Conservation (phyloP, 805 yeast genomes). For the Starmerella ratchasimensis region DNA sequence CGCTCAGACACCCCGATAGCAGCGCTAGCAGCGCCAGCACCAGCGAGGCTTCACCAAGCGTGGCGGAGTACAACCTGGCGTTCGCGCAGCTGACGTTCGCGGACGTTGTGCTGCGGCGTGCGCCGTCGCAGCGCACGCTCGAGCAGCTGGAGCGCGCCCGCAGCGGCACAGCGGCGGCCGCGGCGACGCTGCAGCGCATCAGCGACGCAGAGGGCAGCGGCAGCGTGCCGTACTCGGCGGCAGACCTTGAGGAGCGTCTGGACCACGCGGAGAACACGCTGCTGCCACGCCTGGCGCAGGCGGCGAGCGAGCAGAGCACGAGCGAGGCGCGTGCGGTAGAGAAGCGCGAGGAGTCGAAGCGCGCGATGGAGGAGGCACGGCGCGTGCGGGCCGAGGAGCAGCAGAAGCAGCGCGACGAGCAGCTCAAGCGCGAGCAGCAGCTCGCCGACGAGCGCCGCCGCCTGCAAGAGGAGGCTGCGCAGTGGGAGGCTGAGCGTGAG, state of each 20-base stretch:
- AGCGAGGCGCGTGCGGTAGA: slow-evolving; percentile 44
- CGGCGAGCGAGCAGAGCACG: slow-evolving; percentile 49
- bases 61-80: slow-evolving; percentile 65
- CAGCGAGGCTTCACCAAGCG: slow-evolving; percentile 30
- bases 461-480: slow-evolving; percentile 25
- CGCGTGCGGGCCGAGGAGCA: slow-evolving; percentile 30
- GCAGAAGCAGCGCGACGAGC: slow-evolving; percentile 16
- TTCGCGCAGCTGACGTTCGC: slow-evolving; percentile 78
- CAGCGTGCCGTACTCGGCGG: slow-evolving; percentile 63
- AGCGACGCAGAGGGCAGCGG: slow-evolving; percentile 44
- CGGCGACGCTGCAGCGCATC: slow-evolving; percentile 1
- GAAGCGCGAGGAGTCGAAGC: slow-evolving; percentile 62
- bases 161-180: slow-evolving; percentile 35
- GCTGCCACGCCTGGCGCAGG: slow-evolving; percentile 53
- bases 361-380: slow-evolving; percentile 45
- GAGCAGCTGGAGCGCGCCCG: slow-evolving; percentile 47
- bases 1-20: slow-evolving; percentile 41
- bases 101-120: slow-evolving; percentile 55
- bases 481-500: slow-evolving; percentile 27
- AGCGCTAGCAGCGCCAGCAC: too few species aligned
- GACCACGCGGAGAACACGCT: slow-evolving; percentile 68
- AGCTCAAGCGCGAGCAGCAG: slow-evolving; percentile 23
- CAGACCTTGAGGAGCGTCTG: slow-evolving; percentile 77
- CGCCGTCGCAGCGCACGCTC: slow-evolving; percentile 44
- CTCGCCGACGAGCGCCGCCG: slow-evolving; percentile 24